These are phyloP conservation scores for Hygrophorus russula DNA, from an alignment of 768 basidiomycete species.

Conservation along the genomic window DNA sequence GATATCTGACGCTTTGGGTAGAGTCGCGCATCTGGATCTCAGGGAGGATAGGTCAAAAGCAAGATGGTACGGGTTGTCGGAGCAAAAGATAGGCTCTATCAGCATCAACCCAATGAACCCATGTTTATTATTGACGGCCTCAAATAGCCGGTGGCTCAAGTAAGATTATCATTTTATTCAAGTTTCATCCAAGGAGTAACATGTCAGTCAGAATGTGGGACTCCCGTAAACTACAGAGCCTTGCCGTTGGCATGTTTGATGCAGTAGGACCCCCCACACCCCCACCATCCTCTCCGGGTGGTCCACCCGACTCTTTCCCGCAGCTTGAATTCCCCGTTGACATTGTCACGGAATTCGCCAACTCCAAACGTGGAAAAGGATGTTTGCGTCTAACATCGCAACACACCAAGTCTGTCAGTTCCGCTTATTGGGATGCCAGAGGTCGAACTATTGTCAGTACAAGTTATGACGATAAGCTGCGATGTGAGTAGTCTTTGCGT, in stretches of 20 bases:
- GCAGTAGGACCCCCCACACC: slow-evolving; percentile 14
- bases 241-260: slow-evolving; percentile 25
- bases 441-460: slow-evolving; percentile 76
- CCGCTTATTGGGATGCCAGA: slow-evolving; percentile 79
- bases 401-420: slow-evolving; percentile 70
- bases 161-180: slow-evolving; percentile 19
- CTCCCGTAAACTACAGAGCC: slow-evolving; percentile 45
- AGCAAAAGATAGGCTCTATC: slow-evolving; percentile 67
- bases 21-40: slow-evolving; percentile 66
- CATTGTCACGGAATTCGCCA: slow-evolving; percentile 34
- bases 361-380: slow-evolving; percentile 41
- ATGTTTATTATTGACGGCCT: slow-evolving; percentile 60
- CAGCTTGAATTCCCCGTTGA: slow-evolving; percentile 28
- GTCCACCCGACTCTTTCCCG: slow-evolving; percentile 7
- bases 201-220: slow-evolving; percentile 61
- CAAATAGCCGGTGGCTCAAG: slow-evolving; percentile 65
- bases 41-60: slow-evolving; percentile 48
- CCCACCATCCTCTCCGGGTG: slow-evolving; percentile 17
- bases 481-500: slow-evolving; percentile 36
- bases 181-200: background rate
- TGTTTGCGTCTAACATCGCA: slow-evolving; percentile 51
- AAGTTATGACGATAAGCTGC: slow-evolving; percentile 69
- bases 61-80: slow-evolving; percentile 53
- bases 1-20: slow-evolving; percentile 67
- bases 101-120: slow-evolving; percentile 68